Evolutionary conservation across 495 filamentous ascomycete species (phyloP).

Genomic region (Cenococcum geophilum): DNA sequence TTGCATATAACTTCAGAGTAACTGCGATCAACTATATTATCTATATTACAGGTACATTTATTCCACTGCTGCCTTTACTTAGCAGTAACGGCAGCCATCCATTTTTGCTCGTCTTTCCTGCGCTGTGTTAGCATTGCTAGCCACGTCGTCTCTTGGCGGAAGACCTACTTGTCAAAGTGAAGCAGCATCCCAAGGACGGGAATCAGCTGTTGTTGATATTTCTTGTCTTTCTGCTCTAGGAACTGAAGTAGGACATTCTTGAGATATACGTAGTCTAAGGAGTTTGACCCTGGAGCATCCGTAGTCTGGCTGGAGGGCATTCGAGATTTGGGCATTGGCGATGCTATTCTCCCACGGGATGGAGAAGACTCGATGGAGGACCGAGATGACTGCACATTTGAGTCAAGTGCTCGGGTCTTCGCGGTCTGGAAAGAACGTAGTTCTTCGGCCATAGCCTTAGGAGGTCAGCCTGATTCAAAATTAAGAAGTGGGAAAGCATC

Average conservation of each 20-base stretch:
- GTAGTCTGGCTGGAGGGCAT: conserved; percentile 41
- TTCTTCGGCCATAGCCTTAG: conserved; percentile 46
- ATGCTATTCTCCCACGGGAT: conserved; percentile 47
- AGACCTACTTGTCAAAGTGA: conserved; percentile 78
- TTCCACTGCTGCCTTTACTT: conserved; percentile 26
- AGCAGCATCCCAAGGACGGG: conserved; percentile 87
- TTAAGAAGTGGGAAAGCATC: neutral
- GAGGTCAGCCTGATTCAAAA: conserved; percentile 11
- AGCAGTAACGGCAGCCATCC: conserved; percentile 71
- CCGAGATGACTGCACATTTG: conserved; percentile 51
- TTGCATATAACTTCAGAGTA: no score
- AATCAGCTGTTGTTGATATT: conserved; percentile 79
- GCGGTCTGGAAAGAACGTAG: conserved; percentile 39
- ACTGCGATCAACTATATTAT: no score
- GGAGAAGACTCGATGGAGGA: conserved; percentile 46
- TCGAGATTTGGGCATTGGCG: conserved; percentile 40
- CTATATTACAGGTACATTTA: no score
- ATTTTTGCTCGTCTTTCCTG: conserved; percentile 82
- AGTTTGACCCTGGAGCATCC: conserved; percentile 37
- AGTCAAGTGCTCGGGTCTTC: conserved; percentile 38
- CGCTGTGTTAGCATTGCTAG: conserved; percentile 10
- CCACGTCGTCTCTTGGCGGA: neutral
- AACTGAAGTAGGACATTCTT: conserved; percentile 96
- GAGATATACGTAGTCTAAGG: conserved; percentile 75
- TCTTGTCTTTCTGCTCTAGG: conserved; percentile 89